A percentile compares a stretch with the other conserved stretches of the same genome.
phyloP scores from a whole-genome alignment of 2,329 filamentous ascomycete species.

The Pseudogymnoascus sp. region DNA sequence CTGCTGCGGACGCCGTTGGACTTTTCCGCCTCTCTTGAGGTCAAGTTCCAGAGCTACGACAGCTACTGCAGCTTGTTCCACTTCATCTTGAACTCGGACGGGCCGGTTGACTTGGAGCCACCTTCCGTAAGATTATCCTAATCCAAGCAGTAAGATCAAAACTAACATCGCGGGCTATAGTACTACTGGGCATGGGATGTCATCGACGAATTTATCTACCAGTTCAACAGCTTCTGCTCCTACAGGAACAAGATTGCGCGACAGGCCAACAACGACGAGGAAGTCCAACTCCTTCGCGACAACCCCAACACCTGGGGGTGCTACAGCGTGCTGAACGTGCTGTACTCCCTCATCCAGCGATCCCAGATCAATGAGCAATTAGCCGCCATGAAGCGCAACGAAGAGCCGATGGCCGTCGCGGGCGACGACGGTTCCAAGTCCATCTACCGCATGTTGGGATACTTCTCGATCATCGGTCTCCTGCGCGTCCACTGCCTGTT shows the following conservation, averaged over 20 bases:
- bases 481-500: slow-evolving; percentile 93
- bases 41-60: slow-evolving; percentile 98
- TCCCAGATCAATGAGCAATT: slow-evolving; percentile 98
- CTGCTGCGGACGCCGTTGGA: slow-evolving; percentile 92
- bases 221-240: slow-evolving; percentile 98
- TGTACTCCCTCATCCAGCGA: slow-evolving; percentile 97
- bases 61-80: slow-evolving; percentile 99
- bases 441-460: slow-evolving; percentile 96
- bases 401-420: slow-evolving; percentile 80
- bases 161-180: slow-evolving; percentile 39
- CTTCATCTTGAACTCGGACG: slow-evolving; percentile 97
- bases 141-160: background rate
- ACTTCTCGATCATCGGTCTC: slow-evolving; percentile 98
- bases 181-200: slow-evolving; percentile 99
- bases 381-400: slow-evolving; percentile 85
- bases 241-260: slow-evolving; percentile 90
- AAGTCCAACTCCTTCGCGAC: slow-evolving; percentile 83
- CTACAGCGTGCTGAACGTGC: slow-evolving; percentile 98
- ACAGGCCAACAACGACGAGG: slow-evolving; percentile 78
- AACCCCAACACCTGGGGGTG: slow-evolving; percentile 99
- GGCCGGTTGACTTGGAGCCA: slow-evolving; percentile 94
- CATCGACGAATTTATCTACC: slow-evolving; percentile 99
- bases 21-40: slow-evolving; percentile 90
- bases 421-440: slow-evolving; percentile 93
- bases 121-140: slow-evolving; percentile 68